Evolutionary conservation across 352 stramenopile genomes (phyloP), one percentile per base, ranked within the genome.

Genomic region (Globisporangium echinulatum): DNA sequence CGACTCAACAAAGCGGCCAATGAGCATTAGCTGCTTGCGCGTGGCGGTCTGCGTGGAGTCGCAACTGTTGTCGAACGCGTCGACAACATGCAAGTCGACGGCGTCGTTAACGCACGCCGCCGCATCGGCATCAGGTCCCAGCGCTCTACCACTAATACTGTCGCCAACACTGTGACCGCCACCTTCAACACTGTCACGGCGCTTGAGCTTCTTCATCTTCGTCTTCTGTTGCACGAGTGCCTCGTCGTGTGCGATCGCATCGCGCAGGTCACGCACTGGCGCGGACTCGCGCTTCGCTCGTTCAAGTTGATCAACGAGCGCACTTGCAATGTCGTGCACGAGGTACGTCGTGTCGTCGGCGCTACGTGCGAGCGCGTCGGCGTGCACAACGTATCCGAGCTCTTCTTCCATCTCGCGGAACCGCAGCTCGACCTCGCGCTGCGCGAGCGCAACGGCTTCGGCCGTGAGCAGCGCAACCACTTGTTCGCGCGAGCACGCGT

Each of bases 331-430:
- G 2, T 88, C 75, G 13, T 74, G 56, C 6, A 86, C 68, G 5
- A 92, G 58, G 46, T 89, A 90, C 0, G 66, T 66, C 36, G 88
- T 69, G 11, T 88, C 77, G 3, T 68, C 44, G 36, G 85, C 71
- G 1, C 74, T 70, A 37, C 82, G 64, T 5, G 66, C 47, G 11
- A 90, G 59, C 1, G 76, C 66, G 7, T 77, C 65, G 0, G 52
- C 19, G 36, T 90, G 82, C 38, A 67, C 71, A 0, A 90, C 49
- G 62, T 92, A 92, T 0, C 85, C 85, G 0, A 91, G 73, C 25
- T 88, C 79, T 70, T 94, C 83, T 54, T 94, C 85, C 82, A 94
- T 94, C 62, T 94, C 85, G 11, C 82, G 79, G 52, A 92, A 94
- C 2, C 85, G 77, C 37, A 90, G 87, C 51, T 92, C 83, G 0